Base-by-base conservation (phyloP, 2,329 filamentous ascomycete species). In the Monosporascus sp. region DNA sequence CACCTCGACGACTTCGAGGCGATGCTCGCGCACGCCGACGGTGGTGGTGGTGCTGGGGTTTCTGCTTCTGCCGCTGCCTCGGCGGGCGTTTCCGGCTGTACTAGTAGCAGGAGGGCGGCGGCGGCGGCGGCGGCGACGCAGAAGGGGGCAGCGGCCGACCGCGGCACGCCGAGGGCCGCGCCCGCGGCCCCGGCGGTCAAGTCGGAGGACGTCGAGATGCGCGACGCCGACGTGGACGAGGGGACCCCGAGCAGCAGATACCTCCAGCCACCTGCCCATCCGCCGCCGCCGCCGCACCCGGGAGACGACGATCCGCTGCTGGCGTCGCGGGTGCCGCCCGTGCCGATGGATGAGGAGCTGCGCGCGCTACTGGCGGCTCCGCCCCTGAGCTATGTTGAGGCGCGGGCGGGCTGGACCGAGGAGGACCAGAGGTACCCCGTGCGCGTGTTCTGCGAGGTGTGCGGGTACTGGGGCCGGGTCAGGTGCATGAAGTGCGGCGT, bases 1-100 rank as follows among this genome's bases (percentile, higher is more conserved):
- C 86, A 93, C 68, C 78, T 93, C 47, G 87, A 89, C 60, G 89
- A 94, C 68, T 90, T 87, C 68, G 79, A 88, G 60, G 89, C 89
- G 8, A 73, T 83, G 61, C 75, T 77, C 54, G 72, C 74, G 65
- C 53, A 52, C 58, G 41, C 51, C 38, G 43, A 11, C 37, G 39
- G 48, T 2, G 17, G 50, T 14, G 20, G 51, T 2, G 38, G 43
- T 31, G 18, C 57, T 18, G 56, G 72, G 17, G 63, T 68, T 3
- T 60, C 68, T 5, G 63, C 66, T 24, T 57, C 62, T 18, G 53
- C 64, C 15, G 52, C 64, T 56, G 61, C 55, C 66, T 70, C 68
- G 9, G 22, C 6, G 18, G 18, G 39, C 5, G 18, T 6, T 14
- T 20, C 39, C 20, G n/a, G 43, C 14, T 4, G 24, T n/a, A 25